Evolutionary conservation across 2,329 filamentous ascomycete species (phyloP), one percentile per base, ranked within the genome.

Genomic region (Aspergillus fumigatus): DNA sequence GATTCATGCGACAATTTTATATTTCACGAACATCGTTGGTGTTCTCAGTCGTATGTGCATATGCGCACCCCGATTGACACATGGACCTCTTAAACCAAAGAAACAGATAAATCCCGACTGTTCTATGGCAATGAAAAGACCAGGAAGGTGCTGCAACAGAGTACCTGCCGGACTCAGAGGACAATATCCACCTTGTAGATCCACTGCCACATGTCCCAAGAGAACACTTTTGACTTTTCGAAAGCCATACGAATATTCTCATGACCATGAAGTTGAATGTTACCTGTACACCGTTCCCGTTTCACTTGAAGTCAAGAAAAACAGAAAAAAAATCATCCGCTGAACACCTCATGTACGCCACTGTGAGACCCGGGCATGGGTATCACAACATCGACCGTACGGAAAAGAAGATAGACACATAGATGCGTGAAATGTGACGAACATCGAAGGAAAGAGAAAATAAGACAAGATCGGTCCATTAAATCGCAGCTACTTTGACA

Each of bases 281-380:
- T 21, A 23, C 43, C 43, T 47, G 43, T 23, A 47, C 43, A 47
- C 43, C 43, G 43, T 45, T 10, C 10, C 41, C 19, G 21, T 47
- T 10, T 3, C 19, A 47, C 19, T 25, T 26, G 43, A 14, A 23
- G 10, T 26, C 53, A 50, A 43, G 54, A 23, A 26, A 26, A 26
- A 26, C 1, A 26, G 7, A 6, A 26, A 54, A 40, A 51, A 27
- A 38, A 55, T 23, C 14, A 40, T 38, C 52, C 54, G 41, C 53
- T 51, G 27, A 65, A 66, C 64, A 60, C 63, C 63, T 51, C 55
- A 51, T 55, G 59, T 60, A 60, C 63, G 61, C 57, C 61, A 60
- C 57, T 58, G 54, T 64, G 62, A 63, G 58, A 65, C 60, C 64
- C 64, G 62, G 52, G 58, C 60, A 59, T 50, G 59, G 62, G 58